These are phyloP conservation scores for Boletus tylopilopsis DNA, from an alignment of 768 basidiomycete species.

Conservation along the genomic window DNA sequence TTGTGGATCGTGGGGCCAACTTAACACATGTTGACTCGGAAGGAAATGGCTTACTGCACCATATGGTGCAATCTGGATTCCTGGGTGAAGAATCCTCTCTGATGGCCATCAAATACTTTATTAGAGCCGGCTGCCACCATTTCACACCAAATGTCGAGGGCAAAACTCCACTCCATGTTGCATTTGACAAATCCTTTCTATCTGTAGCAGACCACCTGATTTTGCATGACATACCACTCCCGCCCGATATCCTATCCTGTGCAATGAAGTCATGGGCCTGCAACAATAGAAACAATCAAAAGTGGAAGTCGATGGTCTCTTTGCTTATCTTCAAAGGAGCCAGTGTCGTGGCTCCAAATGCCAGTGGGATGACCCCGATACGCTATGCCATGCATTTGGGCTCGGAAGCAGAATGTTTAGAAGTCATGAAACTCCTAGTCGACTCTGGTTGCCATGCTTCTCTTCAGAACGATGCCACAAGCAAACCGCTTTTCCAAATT, in stretches of 20 bases:
- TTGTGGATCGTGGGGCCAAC: too few species aligned
- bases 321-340: background rate
- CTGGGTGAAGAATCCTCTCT: too few species aligned
- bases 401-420: too few species aligned
- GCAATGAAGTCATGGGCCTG: too few species aligned
- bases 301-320: too few species aligned
- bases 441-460: background rate
- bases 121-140: constrained; percentile 7
- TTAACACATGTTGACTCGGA: rapidly evolving
- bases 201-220: background rate
- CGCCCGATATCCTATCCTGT: background rate
- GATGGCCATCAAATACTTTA: too few species aligned
- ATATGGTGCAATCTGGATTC: too few species aligned
- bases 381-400: too few species aligned
- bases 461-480: background rate
- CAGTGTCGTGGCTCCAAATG: too few species aligned
- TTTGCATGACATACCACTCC: background rate
- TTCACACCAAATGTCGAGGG: background rate
- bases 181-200: background rate
- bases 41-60: background rate
- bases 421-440: background rate
- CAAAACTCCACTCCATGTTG: constrained; percentile 5
- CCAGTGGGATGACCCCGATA: too few species aligned
- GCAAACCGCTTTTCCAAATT: constrained; percentile 3
- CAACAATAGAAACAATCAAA: too few species aligned